Percentiles rank a stretch among this genome's conserved stretches.
phyloP scores from a whole-genome alignment of 495 filamentous ascomycete genomes.

The Penicillium longicatenatum region DNA sequence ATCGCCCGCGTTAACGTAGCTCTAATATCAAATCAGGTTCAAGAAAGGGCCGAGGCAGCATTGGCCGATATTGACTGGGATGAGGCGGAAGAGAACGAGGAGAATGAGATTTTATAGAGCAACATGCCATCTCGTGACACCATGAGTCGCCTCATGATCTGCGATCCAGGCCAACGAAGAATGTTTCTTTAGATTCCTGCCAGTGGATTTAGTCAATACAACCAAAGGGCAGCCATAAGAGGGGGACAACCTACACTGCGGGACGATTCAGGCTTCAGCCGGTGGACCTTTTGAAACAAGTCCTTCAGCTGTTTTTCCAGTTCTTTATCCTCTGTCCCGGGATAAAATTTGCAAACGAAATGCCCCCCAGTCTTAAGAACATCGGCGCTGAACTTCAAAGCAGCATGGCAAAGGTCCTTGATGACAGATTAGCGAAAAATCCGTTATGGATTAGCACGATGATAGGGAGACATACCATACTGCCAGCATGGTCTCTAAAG shows the following conservation, averaged over 20 bases:
- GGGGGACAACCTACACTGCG: constrained; percentile 62
- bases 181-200: constrained; percentile 89
- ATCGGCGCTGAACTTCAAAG: constrained; percentile 79
- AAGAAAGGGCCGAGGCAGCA: constrained; percentile 74
- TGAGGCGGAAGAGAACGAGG: constrained; percentile 54
- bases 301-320: constrained; percentile 71
- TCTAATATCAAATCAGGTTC: constrained; percentile 51
- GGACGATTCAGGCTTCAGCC: constrained; percentile 89
- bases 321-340: constrained; percentile 79
- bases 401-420: constrained; percentile 86
- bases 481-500: constrained; percentile 88
- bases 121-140: neutral
- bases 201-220: constrained; percentile 2
- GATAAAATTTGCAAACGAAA: constrained; percentile 98
- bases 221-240: neutral
- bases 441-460: constrained; percentile 36
- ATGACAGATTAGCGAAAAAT: constrained; percentile 34
- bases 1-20: neutral
- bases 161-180: constrained; percentile 75
- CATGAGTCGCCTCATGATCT: constrained; percentile 20
- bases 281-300: constrained; percentile 75
- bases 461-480: constrained; percentile 68
- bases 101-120: constrained; percentile 32
- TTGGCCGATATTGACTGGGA: constrained; percentile 63
- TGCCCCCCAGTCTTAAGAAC: constrained; percentile 80